Percentiles rank a stretch among this genome's conserved stretches.
Conservation (phyloP, 73 alveolate genomes). For the Paramecium caudatum region DNA sequence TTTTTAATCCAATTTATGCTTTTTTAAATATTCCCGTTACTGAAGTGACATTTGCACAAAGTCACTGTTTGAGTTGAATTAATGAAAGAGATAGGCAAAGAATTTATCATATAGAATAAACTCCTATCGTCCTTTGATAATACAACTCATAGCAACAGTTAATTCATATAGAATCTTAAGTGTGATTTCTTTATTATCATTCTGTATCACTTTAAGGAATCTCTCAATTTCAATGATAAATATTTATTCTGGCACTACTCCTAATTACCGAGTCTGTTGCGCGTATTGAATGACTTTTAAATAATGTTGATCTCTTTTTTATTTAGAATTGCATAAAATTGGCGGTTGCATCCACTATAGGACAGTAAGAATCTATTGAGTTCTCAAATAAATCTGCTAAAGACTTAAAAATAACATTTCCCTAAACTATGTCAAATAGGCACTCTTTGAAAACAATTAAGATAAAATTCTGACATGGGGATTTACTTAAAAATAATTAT, state of each 20-base stretch:
- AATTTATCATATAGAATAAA: slow-evolving; percentile 44
- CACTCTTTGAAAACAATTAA: not conserved
- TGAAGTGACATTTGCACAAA: not conserved
- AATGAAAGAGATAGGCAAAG: slow-evolving; percentile 49
- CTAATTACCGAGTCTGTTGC: not conserved
- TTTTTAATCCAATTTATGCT: not conserved
- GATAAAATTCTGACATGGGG: slow-evolving; percentile 20
- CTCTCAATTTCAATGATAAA: slow-evolving; percentile 57
- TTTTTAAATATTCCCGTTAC: not conserved
- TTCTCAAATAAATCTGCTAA: not conserved
- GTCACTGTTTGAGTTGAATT: slow-evolving; percentile 8
- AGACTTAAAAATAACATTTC: slow-evolving; percentile 64
- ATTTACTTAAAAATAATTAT: slow-evolving; percentile 43
- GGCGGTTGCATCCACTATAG: slow-evolving; percentile 71
- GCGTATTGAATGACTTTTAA: slow-evolving; percentile 33
- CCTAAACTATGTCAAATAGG: slow-evolving; percentile 22
- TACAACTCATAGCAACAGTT: not conserved
- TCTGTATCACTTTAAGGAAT: slow-evolving; percentile 14
- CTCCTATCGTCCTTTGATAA: slow-evolving; percentile 22
- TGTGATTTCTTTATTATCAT: slow-evolving; percentile 53
- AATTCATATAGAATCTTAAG: slow-evolving; percentile 39
- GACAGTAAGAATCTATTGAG: slow-evolving; percentile 12
- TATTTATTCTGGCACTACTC: slow-evolving; percentile 50
- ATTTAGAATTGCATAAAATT: slow-evolving; percentile 1
- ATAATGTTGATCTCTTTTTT: slow-evolving; percentile 34